These are phyloP conservation scores for Naganishia sp. DNA, from an alignment of 1,284 basidiomycete species.

Conservation along the genomic window DNA sequence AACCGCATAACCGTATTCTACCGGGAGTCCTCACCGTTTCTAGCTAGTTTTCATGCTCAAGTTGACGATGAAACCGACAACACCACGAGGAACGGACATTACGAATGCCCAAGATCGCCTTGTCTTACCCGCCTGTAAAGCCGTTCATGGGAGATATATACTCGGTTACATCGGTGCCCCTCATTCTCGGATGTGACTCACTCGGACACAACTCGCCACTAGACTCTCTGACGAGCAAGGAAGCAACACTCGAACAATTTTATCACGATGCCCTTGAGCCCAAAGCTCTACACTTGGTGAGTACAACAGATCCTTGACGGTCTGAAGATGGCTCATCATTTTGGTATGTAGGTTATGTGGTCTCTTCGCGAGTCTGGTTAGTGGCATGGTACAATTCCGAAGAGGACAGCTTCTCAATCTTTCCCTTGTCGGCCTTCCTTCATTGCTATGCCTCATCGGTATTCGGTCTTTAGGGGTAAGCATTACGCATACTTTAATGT, in stretches of 20 bases:
- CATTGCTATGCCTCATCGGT: background rate
- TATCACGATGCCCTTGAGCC: slow-evolving; percentile 16
- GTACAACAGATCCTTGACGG: background rate
- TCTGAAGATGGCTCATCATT: background rate
- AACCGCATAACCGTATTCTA: no score
- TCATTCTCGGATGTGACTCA: slow-evolving; percentile 1
- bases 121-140: no score
- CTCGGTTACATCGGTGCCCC: no score
- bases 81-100: no score
- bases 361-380: slow-evolving; percentile 17
- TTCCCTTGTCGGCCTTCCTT: background rate
- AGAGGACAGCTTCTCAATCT: background rate
- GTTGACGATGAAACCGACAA: no score
- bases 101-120: no score
- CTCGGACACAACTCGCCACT: background rate
- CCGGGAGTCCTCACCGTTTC: no score
- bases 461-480: background rate
- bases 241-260: no score
- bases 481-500: background rate
- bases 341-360: slow-evolving; percentile 4
- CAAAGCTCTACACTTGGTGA: slow-evolving; percentile 24
- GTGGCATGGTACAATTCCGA: background rate
- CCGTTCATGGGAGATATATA: no score
- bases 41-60: no score
- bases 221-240: background rate